phyloP scores from a whole-genome alignment of 1,139 yeast species.

The Saccharomyces hybrid region DNA sequence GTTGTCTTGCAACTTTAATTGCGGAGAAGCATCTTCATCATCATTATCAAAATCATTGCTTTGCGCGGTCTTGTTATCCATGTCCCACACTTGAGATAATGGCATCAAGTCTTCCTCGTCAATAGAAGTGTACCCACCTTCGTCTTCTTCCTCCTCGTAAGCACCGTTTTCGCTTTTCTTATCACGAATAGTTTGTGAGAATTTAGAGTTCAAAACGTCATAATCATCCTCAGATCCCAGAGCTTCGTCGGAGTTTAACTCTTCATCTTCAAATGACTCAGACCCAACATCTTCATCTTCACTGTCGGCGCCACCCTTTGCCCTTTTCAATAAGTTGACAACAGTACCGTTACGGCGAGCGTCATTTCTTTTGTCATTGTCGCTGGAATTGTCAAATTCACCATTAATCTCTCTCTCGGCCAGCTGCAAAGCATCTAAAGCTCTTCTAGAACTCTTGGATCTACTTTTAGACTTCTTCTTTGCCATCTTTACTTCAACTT shows the following conservation, averaged over 20 bases:
- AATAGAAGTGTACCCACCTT: constrained; percentile 41
- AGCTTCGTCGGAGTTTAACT: constrained; percentile 69
- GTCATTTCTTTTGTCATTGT: constrained; percentile 32
- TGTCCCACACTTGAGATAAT: constrained; percentile 82
- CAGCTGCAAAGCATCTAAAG: constrained; percentile 43
- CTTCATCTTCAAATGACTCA: constrained; percentile 55
- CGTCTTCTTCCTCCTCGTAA: constrained; percentile 38
- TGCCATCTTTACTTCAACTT: constrained; percentile 21
- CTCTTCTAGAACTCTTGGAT: constrained; percentile 32
- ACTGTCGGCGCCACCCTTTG: constrained; percentile 13
- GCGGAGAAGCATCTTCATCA: constrained; percentile 15
- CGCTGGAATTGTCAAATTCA: constrained; percentile 27
- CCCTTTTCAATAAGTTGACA: constrained; percentile 34
- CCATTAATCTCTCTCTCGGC: constrained; percentile 38
- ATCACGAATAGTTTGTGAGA: constrained; percentile 63
- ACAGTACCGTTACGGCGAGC: constrained; percentile 31
- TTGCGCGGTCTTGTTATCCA: constrained; percentile 47
- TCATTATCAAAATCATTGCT: constrained; percentile 31
- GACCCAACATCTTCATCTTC: constrained; percentile 36
- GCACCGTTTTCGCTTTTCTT: constrained; percentile 34
- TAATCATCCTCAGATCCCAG: constrained; percentile 69
- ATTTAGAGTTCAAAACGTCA: constrained; percentile 60
- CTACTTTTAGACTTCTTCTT: constrained; percentile 28
- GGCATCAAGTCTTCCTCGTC: constrained; percentile 74
- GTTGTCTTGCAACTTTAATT: constrained; percentile 15